Evolutionary conservation across 805 yeast genomes (phyloP), one percentile per base, ranked within the genome.

Genomic region (Suhomyces vadensis): DNA sequence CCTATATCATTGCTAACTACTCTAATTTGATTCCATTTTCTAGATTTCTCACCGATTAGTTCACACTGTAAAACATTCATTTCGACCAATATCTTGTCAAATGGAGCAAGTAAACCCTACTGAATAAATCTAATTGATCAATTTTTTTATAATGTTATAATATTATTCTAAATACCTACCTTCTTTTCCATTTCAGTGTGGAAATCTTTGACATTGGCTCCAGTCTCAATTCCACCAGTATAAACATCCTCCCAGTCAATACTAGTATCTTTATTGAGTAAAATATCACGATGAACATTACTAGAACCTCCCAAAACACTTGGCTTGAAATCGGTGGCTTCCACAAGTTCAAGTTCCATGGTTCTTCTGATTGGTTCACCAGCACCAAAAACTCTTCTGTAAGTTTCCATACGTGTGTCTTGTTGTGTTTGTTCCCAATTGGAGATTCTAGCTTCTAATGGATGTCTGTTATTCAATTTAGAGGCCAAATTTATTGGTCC

Each of bases 211-310:
- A 60, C 70, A 33, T 63, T 58, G 21, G 60, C 51, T 1, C 74
- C 74, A 21, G 62, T 61, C 51, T 71, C 74, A 49, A 72, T 60
- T 41, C 79, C 78, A n/a, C 77, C 85, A 21, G 74, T 73, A 63
- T 91, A 91, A 16, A 92, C 77, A 57, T 94, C 98, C 57, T 94
- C 98, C 97, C 98, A 92, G 56, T 88, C 97, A 33, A 92, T 69
- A 11, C 80, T 65, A 16, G 83, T 66, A 47, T 94, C 98, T 57
- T 79, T 83, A 68, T 87, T 87, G 59, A 81, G 62, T 46, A 94
- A 73, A 42, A 94, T 86, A 58, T 91, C 96, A 48, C 74, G 77
- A 59, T 88, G 95, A 48, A 88, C 46, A 46, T 77, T 72, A 36
- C 75, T 69, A 5, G 79, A 55, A 5, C 82, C 85, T 10, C 89